Percentiles rank a stretch among this genome's conserved stretches.
Evolutionary conservation across 768 basidiomycete species (phyloP).

Genomic region (Calocera viscosa): DNA sequence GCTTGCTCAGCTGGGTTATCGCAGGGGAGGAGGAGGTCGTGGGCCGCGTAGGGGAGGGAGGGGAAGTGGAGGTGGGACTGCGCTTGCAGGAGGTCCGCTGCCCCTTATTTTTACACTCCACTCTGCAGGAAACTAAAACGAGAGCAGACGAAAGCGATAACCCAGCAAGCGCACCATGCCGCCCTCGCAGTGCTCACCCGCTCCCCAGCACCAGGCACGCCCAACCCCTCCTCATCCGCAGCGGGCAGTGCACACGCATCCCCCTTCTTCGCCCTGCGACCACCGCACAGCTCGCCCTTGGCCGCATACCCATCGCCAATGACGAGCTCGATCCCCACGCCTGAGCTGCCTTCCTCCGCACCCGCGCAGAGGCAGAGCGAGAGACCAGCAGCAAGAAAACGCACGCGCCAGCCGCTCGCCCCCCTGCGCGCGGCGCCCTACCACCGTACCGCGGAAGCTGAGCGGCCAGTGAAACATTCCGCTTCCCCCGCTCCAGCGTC

Average conservation of each 20-base stretch:
- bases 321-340: neutral
- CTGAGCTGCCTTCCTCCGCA: neutral
- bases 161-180: conserved; percentile 4
- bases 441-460: neutral
- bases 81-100: neutral
- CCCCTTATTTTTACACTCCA: neutral
- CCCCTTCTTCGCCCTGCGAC: neutral
- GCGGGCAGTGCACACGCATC: neutral
- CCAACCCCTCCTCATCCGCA: neutral
- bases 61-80: neutral
- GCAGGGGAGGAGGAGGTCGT: conserved; percentile 1
- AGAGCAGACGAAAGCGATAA: neutral
- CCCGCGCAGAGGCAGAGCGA: neutral
- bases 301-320: neutral
- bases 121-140: neutral
- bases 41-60: neutral
- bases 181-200: conserved; percentile 1
- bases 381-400: neutral
- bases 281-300: neutral
- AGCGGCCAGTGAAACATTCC: neutral
- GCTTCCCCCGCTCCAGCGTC: neutral
- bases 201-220: neutral
- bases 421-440: neutral
- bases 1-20: neutral
- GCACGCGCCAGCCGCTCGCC: neutral